phyloP scores from a whole-genome alignment of 768 basidiomycete genomes.

The Lentinula boryana region DNA sequence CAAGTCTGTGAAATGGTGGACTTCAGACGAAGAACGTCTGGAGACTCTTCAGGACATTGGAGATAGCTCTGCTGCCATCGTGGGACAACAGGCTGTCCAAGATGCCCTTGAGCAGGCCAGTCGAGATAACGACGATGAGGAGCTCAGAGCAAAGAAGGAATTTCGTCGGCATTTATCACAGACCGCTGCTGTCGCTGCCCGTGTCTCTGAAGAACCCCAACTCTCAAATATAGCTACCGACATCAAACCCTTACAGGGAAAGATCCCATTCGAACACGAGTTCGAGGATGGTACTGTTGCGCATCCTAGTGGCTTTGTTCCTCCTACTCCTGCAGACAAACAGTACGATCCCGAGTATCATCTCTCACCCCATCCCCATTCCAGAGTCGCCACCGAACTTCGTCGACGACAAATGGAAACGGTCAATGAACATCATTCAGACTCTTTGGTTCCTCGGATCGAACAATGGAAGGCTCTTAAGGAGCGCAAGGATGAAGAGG shows the following conservation, averaged over 20 bases:
- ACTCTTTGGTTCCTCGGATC: conserved; percentile 2
- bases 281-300: conserved; percentile 29
- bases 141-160: not conserved
- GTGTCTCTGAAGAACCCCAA: conserved; percentile 23
- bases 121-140: not conserved
- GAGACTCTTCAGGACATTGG: conserved; percentile 12
- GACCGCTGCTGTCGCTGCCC: conserved; percentile 22
- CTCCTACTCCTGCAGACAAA: conserved; percentile 32
- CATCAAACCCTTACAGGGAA: conserved; percentile 19
- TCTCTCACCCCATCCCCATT: not conserved
- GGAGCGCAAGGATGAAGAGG: conserved; percentile 14
- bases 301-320: conserved; percentile 37
- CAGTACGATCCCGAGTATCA: conserved; percentile 19
- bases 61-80: conserved; percentile 8
- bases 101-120: not conserved
- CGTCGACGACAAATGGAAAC: conserved; percentile 2
- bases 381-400: conserved; percentile 2
- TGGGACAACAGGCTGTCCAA: conserved; percentile 14
- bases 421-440: conserved; percentile 6
- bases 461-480: conserved; percentile 9
- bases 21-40: conserved; percentile 14
- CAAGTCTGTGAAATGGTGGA: conserved; percentile 23
- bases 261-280: conserved; percentile 36
- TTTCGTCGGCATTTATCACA: conserved; percentile 12
- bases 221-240: conserved; percentile 17